Evolutionary conservation across 31 red algal genomes (phyloP), one percentile per base, ranked within the genome.

Genomic region (Porphyra umbilicalis): DNA sequence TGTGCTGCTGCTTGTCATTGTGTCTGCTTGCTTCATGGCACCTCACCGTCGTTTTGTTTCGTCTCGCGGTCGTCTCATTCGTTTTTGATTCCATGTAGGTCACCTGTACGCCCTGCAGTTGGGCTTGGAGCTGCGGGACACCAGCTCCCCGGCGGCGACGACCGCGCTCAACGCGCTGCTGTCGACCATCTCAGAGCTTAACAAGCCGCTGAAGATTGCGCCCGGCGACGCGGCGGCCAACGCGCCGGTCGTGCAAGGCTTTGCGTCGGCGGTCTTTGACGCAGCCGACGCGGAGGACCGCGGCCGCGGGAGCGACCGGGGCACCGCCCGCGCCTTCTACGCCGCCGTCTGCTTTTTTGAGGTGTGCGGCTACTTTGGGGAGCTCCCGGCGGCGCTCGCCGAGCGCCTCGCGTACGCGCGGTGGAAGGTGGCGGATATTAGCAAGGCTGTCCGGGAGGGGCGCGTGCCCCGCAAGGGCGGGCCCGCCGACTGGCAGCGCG

Each of bases 321-420:
- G 36, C 11, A 95, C 93, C 79, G 93, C 90, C 33, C 81, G 46
- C 75, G 84, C 81, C 9, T 95, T 95, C 78, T 95, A 92, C 88
- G 93, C 89, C 35, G 89, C 93, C 9, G 85, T 92, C 76, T 89
- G 89, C 38, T 95, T 92, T 32, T 80, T 95, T 30, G 86, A 95
- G 81, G 89, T 95, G 25, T 91, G 86, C 67, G 37, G 78, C n/a
- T 78, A 84, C 31, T 95, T 95, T 68, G 83, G 68, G 0, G 38
- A 80, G 29, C 80, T 89, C 8, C 76, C 81, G 7, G 74, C 36
- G 31, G 89, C 90, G 10, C 87, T 92, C 33, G 84, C 71, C 32
- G 82, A 91, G 30, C 79, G 80, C 40, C 81, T 85, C 11, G 75
- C 76, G 57, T 91, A 91, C 83, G 89, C 89, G 25, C 86, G 85